phyloP scores from a whole-genome alignment of 2,329 filamentous ascomycete species.

The Triangularia verruculosa region DNA sequence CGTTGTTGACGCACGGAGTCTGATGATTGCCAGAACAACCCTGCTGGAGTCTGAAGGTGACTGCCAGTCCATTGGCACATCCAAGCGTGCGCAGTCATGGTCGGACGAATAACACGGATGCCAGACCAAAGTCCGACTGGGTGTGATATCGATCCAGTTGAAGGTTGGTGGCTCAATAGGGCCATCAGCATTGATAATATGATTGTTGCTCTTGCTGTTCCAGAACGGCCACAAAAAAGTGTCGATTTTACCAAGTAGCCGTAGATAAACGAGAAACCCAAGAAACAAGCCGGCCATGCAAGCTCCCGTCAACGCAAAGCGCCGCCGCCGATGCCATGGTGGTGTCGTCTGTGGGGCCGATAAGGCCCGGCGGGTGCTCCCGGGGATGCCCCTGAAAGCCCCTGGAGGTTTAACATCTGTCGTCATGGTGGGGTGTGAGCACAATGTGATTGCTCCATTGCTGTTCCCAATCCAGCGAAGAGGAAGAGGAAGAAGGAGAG shows the following conservation, averaged over 20 bases:
- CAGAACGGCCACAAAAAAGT: background rate
- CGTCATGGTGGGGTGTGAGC: background rate
- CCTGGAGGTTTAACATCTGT: background rate
- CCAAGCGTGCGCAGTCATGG: conserved; percentile 38
- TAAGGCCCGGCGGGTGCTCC: background rate
- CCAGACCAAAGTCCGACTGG: conserved; percentile 35
- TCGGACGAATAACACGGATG: conserved; percentile 34
- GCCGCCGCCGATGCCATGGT: background rate
- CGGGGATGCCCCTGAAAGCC: background rate
- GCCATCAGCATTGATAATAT: too few relatives aligned
- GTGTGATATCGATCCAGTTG: conserved; percentile 28
- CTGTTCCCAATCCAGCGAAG: background rate
- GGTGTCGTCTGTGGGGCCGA: background rate
- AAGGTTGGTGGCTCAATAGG: background rate
- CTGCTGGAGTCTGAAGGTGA: conserved; percentile 34
- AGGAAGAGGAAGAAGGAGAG: background rate
- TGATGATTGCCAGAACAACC: conserved; percentile 38
- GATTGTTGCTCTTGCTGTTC: background rate
- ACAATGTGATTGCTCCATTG: background rate
- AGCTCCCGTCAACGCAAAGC: background rate
- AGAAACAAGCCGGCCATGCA: background rate
- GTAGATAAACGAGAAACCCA: background rate
- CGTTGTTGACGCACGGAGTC: conserved; percentile 33
- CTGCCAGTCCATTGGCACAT: conserved; percentile 42
- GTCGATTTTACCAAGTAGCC: background rate